Evolutionary conservation across 2,329 filamentous ascomycete species (phyloP).

Genomic region (Phaeomoniella chlamydospora): DNA sequence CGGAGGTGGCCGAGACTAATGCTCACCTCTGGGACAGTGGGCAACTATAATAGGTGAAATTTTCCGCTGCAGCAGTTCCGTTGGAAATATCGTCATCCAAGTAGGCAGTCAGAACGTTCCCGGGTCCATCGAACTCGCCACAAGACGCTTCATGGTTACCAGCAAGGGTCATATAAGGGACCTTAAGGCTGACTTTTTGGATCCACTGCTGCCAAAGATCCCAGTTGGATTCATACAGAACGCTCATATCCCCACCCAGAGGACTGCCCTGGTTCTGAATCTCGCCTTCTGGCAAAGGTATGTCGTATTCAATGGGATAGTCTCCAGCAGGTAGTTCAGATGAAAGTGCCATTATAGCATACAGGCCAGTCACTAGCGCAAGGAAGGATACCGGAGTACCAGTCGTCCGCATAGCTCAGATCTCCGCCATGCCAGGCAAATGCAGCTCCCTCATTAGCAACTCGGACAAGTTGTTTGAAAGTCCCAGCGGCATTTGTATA

Average conservation of each 20-base stretch:
- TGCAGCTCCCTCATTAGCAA: constrained; percentile 27
- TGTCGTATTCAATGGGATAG: constrained; percentile 25
- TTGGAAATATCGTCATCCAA: constrained; percentile 29
- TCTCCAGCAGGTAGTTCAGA: constrained; percentile 24
- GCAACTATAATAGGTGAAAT: constrained; percentile 36
- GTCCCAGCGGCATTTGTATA: constrained; percentile 38
- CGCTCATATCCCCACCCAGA: constrained; percentile 32
- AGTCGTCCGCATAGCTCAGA: constrained; percentile 36
- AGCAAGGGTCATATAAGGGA: constrained; percentile 35
- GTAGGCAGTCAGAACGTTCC: constrained; percentile 31
- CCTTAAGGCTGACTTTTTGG: constrained; percentile 23
- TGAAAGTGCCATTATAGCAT: constrained; percentile 36
- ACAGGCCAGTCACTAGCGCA: constrained; percentile 33
- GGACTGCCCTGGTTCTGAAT: constrained; percentile 30
- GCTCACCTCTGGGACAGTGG: constrained; percentile 32
- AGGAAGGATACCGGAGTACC: constrained; percentile 35
- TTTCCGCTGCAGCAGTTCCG: constrained; percentile 20
- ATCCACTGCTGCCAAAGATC: constrained; percentile 39
- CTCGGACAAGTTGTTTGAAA: constrained; percentile 25
- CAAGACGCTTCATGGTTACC: constrained; percentile 38
- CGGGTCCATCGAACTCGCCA: constrained; percentile 32
- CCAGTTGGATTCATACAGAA: constrained; percentile 37
- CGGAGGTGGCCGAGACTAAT: neutral
- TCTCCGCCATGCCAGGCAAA: constrained; percentile 41
- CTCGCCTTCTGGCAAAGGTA: constrained; percentile 31